Evolutionary conservation across 345 rosid genomes (phyloP).

Genomic region (Populus euphratica): DNA sequence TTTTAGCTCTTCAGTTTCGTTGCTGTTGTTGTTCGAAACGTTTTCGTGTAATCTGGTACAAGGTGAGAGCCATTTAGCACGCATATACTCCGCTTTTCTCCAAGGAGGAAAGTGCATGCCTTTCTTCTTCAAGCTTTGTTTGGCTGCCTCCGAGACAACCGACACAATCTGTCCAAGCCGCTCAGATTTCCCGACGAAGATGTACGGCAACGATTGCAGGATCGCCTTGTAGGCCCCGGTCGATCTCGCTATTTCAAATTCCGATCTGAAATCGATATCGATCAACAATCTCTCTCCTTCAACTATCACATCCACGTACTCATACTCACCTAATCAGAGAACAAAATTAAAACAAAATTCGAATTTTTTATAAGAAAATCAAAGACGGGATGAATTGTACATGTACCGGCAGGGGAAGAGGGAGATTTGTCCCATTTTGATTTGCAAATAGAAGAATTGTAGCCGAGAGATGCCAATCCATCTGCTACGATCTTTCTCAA

Average conservation of each 20-base stretch:
- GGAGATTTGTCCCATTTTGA: conserved; percentile 86
- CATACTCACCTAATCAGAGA: conserved; percentile 57
- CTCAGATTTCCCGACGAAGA: conserved; percentile 69
- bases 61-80: conserved; percentile 80
- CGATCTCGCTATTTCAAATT: conserved; percentile 82
- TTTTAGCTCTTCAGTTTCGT: neutral
- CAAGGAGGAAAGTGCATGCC: conserved; percentile 88
- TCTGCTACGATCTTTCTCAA: conserved; percentile 60
- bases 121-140: conserved; percentile 79
- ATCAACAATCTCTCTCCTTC: conserved; percentile 60
- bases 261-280: conserved; percentile 78
- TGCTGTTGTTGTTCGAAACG: conserved; percentile 11
- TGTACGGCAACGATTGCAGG: conserved; percentile 63
- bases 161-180: conserved; percentile 64
- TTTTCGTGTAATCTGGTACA: conserved; percentile 16
- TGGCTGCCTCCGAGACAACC: conserved; percentile 64
- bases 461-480: conserved; percentile 55
- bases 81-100: conserved; percentile 79
- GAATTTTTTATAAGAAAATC: neutral
- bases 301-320: conserved; percentile 64
- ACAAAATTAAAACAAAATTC: neutral
- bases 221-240: conserved; percentile 68
- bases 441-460: conserved; percentile 79
- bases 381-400: neutral
- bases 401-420: conserved; percentile 68